A percentile compares a stretch with the other conserved stretches of the same genome.
Conservation (phyloP, 768 basidiomycete genomes). For the Chiua virens region DNA sequence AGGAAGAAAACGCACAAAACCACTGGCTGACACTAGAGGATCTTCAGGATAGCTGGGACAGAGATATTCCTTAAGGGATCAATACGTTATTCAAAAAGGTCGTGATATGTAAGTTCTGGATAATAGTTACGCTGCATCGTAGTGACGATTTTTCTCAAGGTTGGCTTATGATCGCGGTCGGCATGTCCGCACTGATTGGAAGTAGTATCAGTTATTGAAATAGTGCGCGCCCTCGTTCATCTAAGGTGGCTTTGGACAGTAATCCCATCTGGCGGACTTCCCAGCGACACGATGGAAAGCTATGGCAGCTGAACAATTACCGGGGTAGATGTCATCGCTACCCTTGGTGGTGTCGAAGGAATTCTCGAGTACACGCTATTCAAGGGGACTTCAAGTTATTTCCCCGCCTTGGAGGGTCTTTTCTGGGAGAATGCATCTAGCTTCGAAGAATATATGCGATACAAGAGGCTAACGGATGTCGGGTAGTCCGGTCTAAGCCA, state of each 20-base stretch:
- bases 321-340: conserved; percentile 99
- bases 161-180: conserved; percentile 98
- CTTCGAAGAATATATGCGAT: conserved; percentile 94
- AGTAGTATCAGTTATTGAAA: conserved; percentile 92
- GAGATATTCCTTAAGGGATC: conserved; percentile 97
- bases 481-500: conserved; percentile 97
- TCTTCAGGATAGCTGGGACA: conserved; percentile 97
- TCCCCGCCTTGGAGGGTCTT: conserved; percentile 97
- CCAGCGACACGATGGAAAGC: conserved; percentile 92
- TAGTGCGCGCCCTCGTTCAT: conserved; percentile 51
- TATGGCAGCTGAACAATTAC: conserved; percentile 98
- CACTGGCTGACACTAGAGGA: conserved; percentile 95
- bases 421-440: conserved; percentile 99
- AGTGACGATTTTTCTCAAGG: conserved; percentile 34
- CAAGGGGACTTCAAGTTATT: conserved; percentile 97
- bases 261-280: conserved; percentile 99
- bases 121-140: background rate
- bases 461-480: conserved; percentile 96
- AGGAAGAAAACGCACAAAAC: conserved; percentile 99
- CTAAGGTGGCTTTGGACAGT: conserved; percentile 38
- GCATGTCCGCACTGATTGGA: conserved; percentile 99
- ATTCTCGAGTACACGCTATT: conserved; percentile 97
- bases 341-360: conserved; percentile 92
- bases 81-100: conserved; percentile 98
- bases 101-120: conserved; percentile 69